Evolutionary conservation across 768 basidiomycete genomes (phyloP), one percentile per base, ranked within the genome.

Genomic region (Postia placenta): DNA sequence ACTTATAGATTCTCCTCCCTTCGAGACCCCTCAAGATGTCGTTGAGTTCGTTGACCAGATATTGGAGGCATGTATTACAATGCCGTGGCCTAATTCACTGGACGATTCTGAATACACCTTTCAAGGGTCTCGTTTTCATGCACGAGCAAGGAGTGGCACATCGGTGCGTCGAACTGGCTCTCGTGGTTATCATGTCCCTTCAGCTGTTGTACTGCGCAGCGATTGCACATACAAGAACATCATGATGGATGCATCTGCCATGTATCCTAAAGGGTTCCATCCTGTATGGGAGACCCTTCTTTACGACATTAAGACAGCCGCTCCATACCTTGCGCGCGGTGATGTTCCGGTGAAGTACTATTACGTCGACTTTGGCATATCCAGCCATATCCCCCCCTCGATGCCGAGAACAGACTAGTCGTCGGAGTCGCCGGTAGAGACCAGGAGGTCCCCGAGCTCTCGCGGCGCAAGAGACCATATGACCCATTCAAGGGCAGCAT

Each of bases 251-350:
- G n/a, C n/a, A n/a, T n/a, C n/a, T n/a, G n/a, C n/a, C n/a, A n/a
- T n/a, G n/a, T n/a, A n/a, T n/a, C n/a, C n/a, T n/a, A n/a, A n/a
- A n/a, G n/a, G n/a, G n/a, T n/a, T n/a, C n/a, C n/a, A n/a, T n/a
- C 15, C 22, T 41, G 19, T 41, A 41, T 20, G 15, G 6, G n/a
- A 17, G 7, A 19, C 15, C 6, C 7, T 17, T 39, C 38, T 7
- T 39, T 14, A n/a, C 38, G 38, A 39, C 38, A 14, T 7, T 19
- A 17, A 6, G 7, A 6, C 15, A 19, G 9, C 19, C 61, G 69
- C 26, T 65, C 63, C n/a, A 60, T 64, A 22, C 51, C 63, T 38
- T 60, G 69, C 2, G 68, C 72, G 6, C 61, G 65, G 19, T 55
- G 59, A 47, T 56, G 27, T 54, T 54, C 52, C 42, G 45, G 57